A percentile compares a stretch with the other conserved stretches of the same genome.
These are phyloP conservation scores for Leccinum colubrinum DNA, from an alignment of 1,284 basidiomycete genomes.

Conservation along the genomic window DNA sequence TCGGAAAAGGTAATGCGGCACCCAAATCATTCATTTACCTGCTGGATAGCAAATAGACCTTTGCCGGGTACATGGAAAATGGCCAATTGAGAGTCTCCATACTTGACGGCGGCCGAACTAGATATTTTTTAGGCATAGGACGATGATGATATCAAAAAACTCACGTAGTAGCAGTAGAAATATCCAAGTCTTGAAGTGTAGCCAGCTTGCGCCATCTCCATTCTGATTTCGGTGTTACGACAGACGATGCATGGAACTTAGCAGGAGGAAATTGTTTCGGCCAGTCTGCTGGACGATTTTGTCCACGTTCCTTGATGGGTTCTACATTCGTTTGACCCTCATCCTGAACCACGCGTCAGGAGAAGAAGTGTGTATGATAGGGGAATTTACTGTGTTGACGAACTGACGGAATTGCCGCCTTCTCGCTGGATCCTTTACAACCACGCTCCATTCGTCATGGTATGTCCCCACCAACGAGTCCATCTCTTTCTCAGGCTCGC, in stretches of 20 bases:
- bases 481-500: conserved; percentile 73
- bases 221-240: conserved; percentile 43
- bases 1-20: not conserved
- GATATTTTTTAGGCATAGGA: not conserved
- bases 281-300: conserved; percentile 70
- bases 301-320: conserved; percentile 60
- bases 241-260: conserved; percentile 41
- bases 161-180: conserved; percentile 48
- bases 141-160: conserved; percentile 12
- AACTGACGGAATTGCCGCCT: conserved; percentile 67
- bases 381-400: conserved; percentile 51
- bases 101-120: conserved; percentile 54
- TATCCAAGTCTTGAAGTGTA: conserved; percentile 50
- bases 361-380: not conserved
- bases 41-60: conserved; percentile 45
- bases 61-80: conserved; percentile 58
- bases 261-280: conserved; percentile 53
- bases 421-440: conserved; percentile 51
- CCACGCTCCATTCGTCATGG: conserved; percentile 70
- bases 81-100: conserved; percentile 72
- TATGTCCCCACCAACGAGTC: conserved; percentile 64
- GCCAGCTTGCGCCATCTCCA: conserved; percentile 66
- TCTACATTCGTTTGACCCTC: conserved; percentile 35
- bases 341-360: not conserved
- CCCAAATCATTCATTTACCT: conserved; percentile 36